Conservation (phyloP, 768 basidiomycete genomes). For the Daedalea quercina region DNA sequence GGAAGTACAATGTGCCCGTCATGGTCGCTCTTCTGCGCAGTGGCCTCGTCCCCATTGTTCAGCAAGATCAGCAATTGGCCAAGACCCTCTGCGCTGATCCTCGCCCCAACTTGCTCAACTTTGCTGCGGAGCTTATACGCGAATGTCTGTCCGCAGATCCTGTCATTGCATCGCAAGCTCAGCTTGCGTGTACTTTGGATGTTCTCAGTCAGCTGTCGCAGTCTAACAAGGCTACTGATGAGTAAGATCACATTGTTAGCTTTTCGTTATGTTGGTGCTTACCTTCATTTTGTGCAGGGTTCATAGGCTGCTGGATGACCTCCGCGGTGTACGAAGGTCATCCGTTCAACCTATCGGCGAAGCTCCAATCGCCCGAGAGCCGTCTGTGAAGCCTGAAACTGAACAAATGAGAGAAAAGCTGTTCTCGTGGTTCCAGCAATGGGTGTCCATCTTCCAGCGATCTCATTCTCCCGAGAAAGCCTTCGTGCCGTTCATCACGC, state of each 20-base stretch:
- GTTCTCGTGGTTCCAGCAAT: constrained; percentile 84
- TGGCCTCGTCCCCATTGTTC: constrained; percentile 65
- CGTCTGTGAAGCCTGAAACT: constrained; percentile 59
- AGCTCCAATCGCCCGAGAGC: constrained; percentile 31
- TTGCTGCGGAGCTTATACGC: constrained; percentile 76
- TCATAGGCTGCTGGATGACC: constrained; percentile 70
- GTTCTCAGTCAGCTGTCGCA: constrained; percentile 70
- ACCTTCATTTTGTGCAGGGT: constrained; percentile 40
- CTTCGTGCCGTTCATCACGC: constrained; percentile 96
- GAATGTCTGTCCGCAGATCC: constrained; percentile 81
- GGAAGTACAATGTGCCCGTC: constrained; percentile 94
- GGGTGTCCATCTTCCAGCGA: constrained; percentile 92
- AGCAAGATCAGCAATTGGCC: constrained; percentile 88
- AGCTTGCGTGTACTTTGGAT: constrained; percentile 77
- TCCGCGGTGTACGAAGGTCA: constrained; percentile 57
- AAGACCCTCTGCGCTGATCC: constrained; percentile 78
- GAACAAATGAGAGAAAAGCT: constrained; percentile 73
- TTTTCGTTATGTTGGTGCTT: not conserved
- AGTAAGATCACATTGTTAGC: constrained; percentile 44
- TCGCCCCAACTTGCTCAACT: constrained; percentile 70
- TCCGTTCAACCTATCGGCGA: constrained; percentile 35
- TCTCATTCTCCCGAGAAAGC: constrained; percentile 88
- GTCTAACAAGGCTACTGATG: constrained; percentile 74
- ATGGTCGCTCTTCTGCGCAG: constrained; percentile 84
- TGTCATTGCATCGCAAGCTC: constrained; percentile 71